These are phyloP conservation scores for Peribolospora kevripleyi DNA, from an alignment of 768 basidiomycete species.

Conservation along the genomic window DNA sequence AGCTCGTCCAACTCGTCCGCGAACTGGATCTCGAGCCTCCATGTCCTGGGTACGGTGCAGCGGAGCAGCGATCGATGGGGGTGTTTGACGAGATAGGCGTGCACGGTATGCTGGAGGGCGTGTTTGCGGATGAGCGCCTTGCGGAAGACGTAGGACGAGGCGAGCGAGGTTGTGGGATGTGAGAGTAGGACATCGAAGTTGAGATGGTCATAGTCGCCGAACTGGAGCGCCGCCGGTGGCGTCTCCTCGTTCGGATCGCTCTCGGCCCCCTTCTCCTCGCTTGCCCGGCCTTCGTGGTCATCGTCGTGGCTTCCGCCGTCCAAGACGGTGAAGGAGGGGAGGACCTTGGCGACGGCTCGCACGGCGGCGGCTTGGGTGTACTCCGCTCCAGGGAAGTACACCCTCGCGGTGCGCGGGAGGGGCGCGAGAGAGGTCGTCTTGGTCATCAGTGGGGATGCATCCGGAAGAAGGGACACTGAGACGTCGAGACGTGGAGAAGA, in stretches of 20 bases:
- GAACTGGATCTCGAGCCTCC: slow-evolving; percentile 62
- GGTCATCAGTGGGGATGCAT: no score
- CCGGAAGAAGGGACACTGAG: no score
- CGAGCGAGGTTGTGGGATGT: neutral
- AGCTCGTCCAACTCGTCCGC: slow-evolving; percentile 86
- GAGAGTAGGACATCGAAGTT: neutral
- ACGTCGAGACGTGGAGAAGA: no score
- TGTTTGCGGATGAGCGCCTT: slow-evolving; percentile 83
- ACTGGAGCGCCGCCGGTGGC: slow-evolving; percentile 1
- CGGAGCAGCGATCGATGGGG: slow-evolving; percentile 30
- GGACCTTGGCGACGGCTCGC: neutral
- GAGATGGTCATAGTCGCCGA: slow-evolving; percentile 5
- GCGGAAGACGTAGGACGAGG: neutral
- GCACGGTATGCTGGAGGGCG: slow-evolving; percentile 52
- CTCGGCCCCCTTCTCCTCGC: no score
- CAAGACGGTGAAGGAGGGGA: neutral
- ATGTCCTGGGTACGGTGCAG: slow-evolving; percentile 42
- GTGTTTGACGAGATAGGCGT: slow-evolving; percentile 47
- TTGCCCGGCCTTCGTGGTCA: no score
- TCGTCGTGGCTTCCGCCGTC: no score
- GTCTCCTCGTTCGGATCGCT: no score
- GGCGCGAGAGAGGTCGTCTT: no score
- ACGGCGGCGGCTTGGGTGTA: neutral
- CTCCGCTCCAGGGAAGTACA: neutral
- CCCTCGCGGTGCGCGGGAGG: no score